Percentiles rank a stretch among this genome's conserved stretches.
Conservation (phyloP, 2,329 filamentous ascomycete genomes). For the Sordariomycetes sp. region DNA sequence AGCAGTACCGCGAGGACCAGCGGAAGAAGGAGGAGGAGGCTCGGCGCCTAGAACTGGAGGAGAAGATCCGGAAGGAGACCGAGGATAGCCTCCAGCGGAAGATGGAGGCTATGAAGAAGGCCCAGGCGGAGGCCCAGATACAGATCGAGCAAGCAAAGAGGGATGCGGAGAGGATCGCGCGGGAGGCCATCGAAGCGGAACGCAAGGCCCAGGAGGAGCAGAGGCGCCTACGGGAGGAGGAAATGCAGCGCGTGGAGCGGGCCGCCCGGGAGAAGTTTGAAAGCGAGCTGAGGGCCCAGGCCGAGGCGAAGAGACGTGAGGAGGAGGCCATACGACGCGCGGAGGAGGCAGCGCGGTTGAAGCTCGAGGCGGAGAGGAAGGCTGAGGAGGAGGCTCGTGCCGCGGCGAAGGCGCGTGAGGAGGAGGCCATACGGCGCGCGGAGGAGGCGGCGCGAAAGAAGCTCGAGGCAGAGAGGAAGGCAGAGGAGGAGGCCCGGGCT, state of each 20-base stretch:
- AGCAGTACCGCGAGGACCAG: conserved; percentile 30
- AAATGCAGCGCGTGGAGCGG: conserved; percentile 14
- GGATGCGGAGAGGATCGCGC: conserved; percentile 20
- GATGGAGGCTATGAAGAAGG: conserved; percentile 27
- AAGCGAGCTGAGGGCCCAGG: no score
- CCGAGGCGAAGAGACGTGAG: conserved; percentile 17
- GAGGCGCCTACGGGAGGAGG: conserved; percentile 24
- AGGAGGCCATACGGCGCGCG: conserved; percentile 24
- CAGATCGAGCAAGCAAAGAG: conserved; percentile 24
- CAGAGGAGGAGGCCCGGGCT: conserved; percentile 24
- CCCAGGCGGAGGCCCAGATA: conserved; percentile 24
- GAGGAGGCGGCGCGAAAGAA: conserved; percentile 25
- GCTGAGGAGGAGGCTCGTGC: conserved; percentile 13
- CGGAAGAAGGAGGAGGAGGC: conserved; percentile 30
- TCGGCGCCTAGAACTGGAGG: conserved; percentile 27
- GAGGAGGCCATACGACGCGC: conserved; percentile 25
- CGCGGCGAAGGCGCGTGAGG: conserved; percentile 18
- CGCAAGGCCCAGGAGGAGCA: conserved; percentile 20
- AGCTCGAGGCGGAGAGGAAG: no score
- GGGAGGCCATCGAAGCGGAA: conserved; percentile 29
- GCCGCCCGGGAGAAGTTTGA: conserved; percentile 23
- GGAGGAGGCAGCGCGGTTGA: conserved; percentile 23
- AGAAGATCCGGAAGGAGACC: conserved; percentile 29
- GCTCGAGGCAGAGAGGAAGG: conserved; percentile 26
- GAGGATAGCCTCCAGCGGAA: conserved; percentile 26